Base-by-base conservation (phyloP, 306 rosid genomes). In the Prunus padus region DNA sequence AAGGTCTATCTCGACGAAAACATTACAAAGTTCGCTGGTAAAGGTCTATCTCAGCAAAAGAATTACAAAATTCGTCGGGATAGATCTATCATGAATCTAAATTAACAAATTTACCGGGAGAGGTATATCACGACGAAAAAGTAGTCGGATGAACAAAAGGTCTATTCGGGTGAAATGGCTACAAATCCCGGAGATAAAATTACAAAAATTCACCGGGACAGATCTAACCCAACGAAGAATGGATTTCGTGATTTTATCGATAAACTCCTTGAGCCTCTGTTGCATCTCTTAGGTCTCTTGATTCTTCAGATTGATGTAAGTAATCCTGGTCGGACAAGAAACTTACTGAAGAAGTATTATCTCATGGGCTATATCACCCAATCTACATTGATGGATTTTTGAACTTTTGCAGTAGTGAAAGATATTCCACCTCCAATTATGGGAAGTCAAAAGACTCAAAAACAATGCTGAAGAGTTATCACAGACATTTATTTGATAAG, bases 211-310 rank as follows among this genome's bases (percentile, higher is more conserved):
- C n/a, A n/a, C n/a, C n/a, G n/a, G n/a, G n/a, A n/a, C n/a, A n/a
- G n/a, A n/a, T n/a, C n/a, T n/a, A n/a, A n/a, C n/a, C n/a, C n/a
- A n/a, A n/a, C n/a, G 82, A 87, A 95, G 82, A 80, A 79, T 18
- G 88, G 93, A 73, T 95, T 95, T 87, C 89, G 59, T 42, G 84
- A 82, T 78, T 92, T 92, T 71, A 80, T 92, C 63, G 84, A 90
- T 75, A 85, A 88, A 78, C 95, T 95, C 84, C 89, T 95, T 16
- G 97, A 95, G 82, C 95, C 88, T 54, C 79, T 90, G 69, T 72
- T 95, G 93, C 90, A 85, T 61, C 82, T 90, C 71, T 78, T 74
- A 12, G 78, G 91, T 74, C 80, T 90, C 77, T 75, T 95, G 81
- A 80, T 77, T 37, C 81, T 76, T 73, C 88, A 69, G 77, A 84